Percentiles rank a stretch among this genome's conserved stretches.
Evolutionary conservation across 1,139 yeast genomes (phyloP).

Genomic region (Debaryomyces coudertii): DNA sequence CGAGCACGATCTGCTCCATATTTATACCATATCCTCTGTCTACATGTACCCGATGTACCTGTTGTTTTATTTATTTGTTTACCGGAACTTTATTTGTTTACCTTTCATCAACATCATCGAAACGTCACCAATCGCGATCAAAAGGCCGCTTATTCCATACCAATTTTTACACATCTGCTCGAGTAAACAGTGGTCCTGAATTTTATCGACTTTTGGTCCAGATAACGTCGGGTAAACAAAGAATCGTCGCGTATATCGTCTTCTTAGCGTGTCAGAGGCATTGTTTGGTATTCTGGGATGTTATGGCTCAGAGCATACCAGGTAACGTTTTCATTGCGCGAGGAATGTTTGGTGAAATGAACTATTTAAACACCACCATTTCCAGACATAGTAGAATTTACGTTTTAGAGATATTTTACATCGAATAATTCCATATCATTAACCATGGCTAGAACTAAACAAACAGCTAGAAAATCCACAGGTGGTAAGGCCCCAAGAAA

Average conservation of each 20-base stretch:
- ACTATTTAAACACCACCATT: slow-evolving; percentile 6
- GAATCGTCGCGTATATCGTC: slow-evolving; percentile 2
- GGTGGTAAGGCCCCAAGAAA: slow-evolving; percentile 99
- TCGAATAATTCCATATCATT: slow-evolving; percentile 2
- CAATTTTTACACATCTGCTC: slow-evolving; percentile 4
- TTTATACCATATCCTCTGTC: slow-evolving; percentile 7
- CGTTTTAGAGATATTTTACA: not conserved
- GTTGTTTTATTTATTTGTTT: slow-evolving; percentile 6
- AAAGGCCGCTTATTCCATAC: slow-evolving; percentile 2
- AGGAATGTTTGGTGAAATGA: not conserved
- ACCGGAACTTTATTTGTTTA: slow-evolving; percentile 1
- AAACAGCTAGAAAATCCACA: slow-evolving; percentile 98
- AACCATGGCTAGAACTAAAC: slow-evolving; percentile 96
- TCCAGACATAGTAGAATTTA: not conserved
- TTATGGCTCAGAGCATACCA: not conserved
- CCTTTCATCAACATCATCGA: slow-evolving; percentile 1
- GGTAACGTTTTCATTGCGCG: slow-evolving; percentile 4
- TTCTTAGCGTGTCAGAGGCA: slow-evolving; percentile 1
- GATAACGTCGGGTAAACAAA: slow-evolving; percentile 2
- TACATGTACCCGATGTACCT: not conserved
- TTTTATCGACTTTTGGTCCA: not conserved
- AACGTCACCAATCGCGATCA: slow-evolving; percentile 5
- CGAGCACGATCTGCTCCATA: slow-evolving; percentile 2
- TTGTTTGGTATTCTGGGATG: not conserved
- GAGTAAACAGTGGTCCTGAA: slow-evolving; percentile 1